Base-by-base conservation (phyloP, 2,329 filamentous ascomycete genomes). In the Colletotrichum eremochloae region DNA sequence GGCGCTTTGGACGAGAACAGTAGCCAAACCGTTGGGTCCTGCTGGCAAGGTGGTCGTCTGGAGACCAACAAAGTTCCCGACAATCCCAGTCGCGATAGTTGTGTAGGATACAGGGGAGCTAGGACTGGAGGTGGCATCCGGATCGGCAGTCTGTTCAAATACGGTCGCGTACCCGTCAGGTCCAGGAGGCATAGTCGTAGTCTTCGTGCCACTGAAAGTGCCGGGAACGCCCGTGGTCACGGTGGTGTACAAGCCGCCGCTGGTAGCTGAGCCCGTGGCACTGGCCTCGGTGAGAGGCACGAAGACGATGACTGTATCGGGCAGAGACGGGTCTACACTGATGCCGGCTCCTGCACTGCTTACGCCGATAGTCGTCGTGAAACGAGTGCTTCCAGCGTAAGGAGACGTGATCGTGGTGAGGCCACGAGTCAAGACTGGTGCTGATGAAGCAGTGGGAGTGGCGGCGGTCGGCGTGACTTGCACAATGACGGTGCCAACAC, bases 41-140 rank as follows among this genome's bases (percentile, higher is more conserved):
- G 53, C 44, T 18, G 67, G 67, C 29, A 67, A 31, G 4, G 67
- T 70, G n/a, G 52, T 60, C 12, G 67, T 70, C 20, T 56, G 57
- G 36, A 48, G 42, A 46, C 57, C 67, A 8, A 48, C 55, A 24
- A 60, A 61, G 11, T 6, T 61, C 20, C 57, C 57, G 18, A 61
- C 4, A 11, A 48, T 36, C 3, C 57, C 42, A 24, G 40, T 61
- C 9, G 44, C 29, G 11, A 61, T 36, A 1, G 57, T 61, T 5
- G 57, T 61, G 42, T 61, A 60, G 24, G 57, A 60, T 24, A 33
- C 40, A 33, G 57, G 7, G 24, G 31, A 5, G 14, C 24, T 46
- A 14, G 57, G 40, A 9, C 40, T 60, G 29, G 57, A 46, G 2
- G 57, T 40, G 15, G 40, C 40, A 29, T 31, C 15, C 20, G 57